Evolutionary conservation across 2,329 filamentous ascomycete genomes (phyloP), one percentile per base, ranked within the genome.

Genomic region (Talaromyces sp.): DNA sequence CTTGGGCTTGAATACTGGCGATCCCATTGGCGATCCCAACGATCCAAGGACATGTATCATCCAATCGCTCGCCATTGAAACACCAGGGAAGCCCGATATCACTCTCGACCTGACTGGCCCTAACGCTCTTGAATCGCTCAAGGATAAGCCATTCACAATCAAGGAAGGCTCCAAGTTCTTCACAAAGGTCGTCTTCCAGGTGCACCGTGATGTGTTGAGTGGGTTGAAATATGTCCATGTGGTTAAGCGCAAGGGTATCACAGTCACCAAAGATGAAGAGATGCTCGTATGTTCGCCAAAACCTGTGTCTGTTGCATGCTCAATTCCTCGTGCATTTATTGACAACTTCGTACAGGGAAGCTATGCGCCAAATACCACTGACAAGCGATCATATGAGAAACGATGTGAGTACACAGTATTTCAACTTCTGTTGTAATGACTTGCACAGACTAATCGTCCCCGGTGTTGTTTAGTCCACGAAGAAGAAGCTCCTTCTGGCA

Each of bases 211-310:
- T 77, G 93, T 99, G 65, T 84, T 97, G 57, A 94, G 89, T 67
- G 94, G 94, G 46, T 78, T 99, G 71, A 95, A 97, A 79, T 99
- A 97, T 75, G 84, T 99, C 59, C 94, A 99, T 78, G 84, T 91
- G 40, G 89, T 97, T 62, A 96, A 94, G 83, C 83, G 92, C 67
- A 91, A 91, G 81, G 89, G 89, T 56, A 82, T 97, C 72, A 85
- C 84, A 60, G 85, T 93, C 61, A 89, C 88, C 80, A 99, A 97
- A 84, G 89, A 94, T 70, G 89, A 95, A 67, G 93, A 97, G 80
- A 99, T 99, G 94, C 89, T 99, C 83, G 91, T 94, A 76, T 70
- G 87, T 81, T 33, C 22, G 19, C 8, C 43, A 3, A 1, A 7
- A 48, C 33, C 5, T 13, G 3, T 39, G 2, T 28, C 33, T 39